phyloP scores from a whole-genome alignment of 1,284 basidiomycete genomes.

The Naganishia cerealis region DNA sequence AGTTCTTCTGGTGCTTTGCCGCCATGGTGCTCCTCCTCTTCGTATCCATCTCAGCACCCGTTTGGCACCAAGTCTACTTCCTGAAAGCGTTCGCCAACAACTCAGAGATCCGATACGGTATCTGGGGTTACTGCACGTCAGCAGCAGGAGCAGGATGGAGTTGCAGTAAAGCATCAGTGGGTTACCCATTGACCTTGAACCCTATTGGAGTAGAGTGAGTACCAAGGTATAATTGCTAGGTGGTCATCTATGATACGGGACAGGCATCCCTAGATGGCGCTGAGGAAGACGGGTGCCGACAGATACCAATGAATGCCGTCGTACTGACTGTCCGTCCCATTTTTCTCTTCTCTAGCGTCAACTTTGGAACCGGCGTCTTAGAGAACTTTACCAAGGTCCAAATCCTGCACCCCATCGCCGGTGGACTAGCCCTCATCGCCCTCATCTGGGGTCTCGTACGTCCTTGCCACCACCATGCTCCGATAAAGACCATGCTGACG shows the following conservation, averaged over 20 bases:
- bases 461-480: constrained; percentile 6
- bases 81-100: constrained; percentile 59
- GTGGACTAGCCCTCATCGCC: constrained; percentile 69
- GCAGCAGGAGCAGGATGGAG: constrained; percentile 53
- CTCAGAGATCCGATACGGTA: constrained; percentile 62
- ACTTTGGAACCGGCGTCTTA: constrained; percentile 59
- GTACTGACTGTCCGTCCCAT: constrained; percentile 12
- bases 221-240: constrained; percentile 1
- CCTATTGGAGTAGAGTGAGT: constrained; percentile 52
- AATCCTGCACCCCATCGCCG: constrained; percentile 75
- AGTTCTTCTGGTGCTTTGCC: constrained; percentile 59
- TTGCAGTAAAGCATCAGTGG: constrained; percentile 42
- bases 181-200: constrained; percentile 55
- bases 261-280: neutral
- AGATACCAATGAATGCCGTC: neutral
- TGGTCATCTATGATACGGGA: constrained; percentile 24
- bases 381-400: constrained; percentile 69
- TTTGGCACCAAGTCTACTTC: constrained; percentile 70
- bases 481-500: neutral
- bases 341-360: constrained; percentile 36
- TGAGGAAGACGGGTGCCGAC: too few species aligned
- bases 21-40: constrained; percentile 69
- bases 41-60: constrained; percentile 64
- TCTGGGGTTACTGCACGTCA: constrained; percentile 68
- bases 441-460: constrained; percentile 64